Evolutionary conservation across 176 grass and related monocot genomes (phyloP).

Genomic region (Zea luxurians): DNA sequence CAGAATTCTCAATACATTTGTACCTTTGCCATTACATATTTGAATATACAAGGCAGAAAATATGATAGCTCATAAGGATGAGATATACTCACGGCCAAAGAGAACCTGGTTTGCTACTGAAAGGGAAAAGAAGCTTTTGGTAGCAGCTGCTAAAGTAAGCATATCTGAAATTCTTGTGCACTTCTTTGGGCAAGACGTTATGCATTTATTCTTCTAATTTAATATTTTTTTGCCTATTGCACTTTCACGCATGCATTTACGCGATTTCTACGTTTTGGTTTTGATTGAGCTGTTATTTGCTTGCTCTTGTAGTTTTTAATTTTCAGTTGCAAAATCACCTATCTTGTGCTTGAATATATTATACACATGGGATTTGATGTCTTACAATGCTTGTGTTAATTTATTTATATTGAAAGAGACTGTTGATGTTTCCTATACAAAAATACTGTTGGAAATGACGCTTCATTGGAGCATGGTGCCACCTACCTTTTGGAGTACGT

Average conservation of each 20-base stretch:
- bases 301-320: neutral
- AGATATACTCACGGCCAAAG: constrained; percentile 90
- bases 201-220: neutral
- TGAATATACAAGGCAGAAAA: constrained; percentile 72
- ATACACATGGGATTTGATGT: neutral
- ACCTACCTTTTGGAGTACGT: neutral
- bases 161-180: constrained; percentile 21
- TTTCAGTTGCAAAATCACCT: neutral
- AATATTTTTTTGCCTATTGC: neutral
- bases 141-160: constrained; percentile 73
- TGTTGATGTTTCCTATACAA: neutral
- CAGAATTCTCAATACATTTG: constrained; percentile 10
- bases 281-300: neutral
- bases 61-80: constrained; percentile 90
- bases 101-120: constrained; percentile 93
- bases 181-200: neutral
- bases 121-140: constrained; percentile 83
- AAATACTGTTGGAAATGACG: neutral
- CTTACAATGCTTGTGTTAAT: neutral
- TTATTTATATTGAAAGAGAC: neutral
- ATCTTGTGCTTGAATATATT: neutral
- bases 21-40: constrained; percentile 16
- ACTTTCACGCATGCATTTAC: neutral
- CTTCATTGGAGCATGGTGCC: neutral
- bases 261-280: neutral